A percentile compares a stretch with the other conserved stretches of the same genome.
These are phyloP conservation scores for Trichophyton schoenleinii DNA, from an alignment of 2,329 filamentous ascomycete genomes.

Conservation along the genomic window DNA sequence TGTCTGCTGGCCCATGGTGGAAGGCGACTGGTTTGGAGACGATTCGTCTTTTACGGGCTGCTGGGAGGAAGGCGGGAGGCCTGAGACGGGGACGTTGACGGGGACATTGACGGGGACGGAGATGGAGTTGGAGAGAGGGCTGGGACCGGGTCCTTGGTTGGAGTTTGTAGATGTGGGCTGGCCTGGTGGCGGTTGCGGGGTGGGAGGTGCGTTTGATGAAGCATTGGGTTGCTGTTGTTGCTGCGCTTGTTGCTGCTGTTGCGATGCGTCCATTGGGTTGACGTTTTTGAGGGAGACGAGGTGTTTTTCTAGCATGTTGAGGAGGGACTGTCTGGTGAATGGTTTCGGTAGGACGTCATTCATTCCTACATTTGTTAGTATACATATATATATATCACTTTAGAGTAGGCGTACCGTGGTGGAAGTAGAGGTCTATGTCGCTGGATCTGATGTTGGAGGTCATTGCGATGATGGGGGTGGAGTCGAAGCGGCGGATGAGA, in stretches of 20 bases:
- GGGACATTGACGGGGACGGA: neutral
- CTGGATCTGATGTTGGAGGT: conserved; percentile 95
- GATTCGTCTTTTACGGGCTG: conserved; percentile 47
- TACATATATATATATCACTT: no score
- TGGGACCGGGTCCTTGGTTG: neutral
- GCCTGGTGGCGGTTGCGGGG: conserved; percentile 4
- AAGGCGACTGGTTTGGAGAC: conserved; percentile 50
- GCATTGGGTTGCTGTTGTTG: conserved; percentile 11
- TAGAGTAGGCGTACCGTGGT: conserved; percentile 58
- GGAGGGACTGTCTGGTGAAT: conserved; percentile 79
- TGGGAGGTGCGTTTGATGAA: conserved; percentile 12
- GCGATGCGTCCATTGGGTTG: conserved; percentile 41
- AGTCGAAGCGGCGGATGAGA: conserved; percentile 77
- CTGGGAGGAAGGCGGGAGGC: conserved; percentile 26
- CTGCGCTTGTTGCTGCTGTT: conserved; percentile 17
- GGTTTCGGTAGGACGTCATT: conserved; percentile 95
- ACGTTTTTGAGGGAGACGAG: conserved; percentile 69
- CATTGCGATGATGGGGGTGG: conserved; percentile 89
- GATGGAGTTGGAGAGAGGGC: neutral
- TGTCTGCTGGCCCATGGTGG: conserved; percentile 24
- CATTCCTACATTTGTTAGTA: conserved; percentile 56
- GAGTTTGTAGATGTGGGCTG: neutral
- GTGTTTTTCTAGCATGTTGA: conserved; percentile 78
- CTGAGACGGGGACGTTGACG: neutral
- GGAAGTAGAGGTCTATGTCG: conserved; percentile 94